Conservation (phyloP, 805 yeast genomes). For the Candida coleopterorum region DNA sequence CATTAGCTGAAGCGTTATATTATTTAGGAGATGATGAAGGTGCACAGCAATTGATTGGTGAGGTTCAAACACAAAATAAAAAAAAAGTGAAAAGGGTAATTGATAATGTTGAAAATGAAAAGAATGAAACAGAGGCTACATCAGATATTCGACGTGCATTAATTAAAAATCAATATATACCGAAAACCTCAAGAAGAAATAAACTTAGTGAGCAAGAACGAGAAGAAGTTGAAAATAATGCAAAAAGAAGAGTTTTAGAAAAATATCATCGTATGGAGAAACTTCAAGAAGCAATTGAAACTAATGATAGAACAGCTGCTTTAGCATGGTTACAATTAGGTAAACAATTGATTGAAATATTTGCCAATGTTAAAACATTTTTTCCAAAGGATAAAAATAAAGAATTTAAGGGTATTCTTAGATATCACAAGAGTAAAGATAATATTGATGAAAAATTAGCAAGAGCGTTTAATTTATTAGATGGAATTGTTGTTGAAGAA, state of each 20-base stretch:
- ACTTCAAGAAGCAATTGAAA: conserved; percentile 32
- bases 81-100: conserved; percentile 1
- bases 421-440: conserved; percentile 55
- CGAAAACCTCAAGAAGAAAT: conserved; percentile 10
- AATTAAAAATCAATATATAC: conserved; percentile 12
- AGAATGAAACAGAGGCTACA: conserved; percentile 9
- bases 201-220: conserved; percentile 43
- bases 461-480: conserved; percentile 60
- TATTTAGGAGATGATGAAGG: conserved; percentile 55
- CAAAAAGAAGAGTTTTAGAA: conserved; percentile 52
- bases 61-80: conserved; percentile 33
- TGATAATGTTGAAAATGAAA: conserved; percentile 5
- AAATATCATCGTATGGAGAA: conserved; percentile 52
- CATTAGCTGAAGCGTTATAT: conserved; percentile 77
- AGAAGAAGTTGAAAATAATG: conserved; percentile 50
- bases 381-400: conserved; percentile 73
- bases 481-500: conserved; percentile 41
- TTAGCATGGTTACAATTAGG: conserved; percentile 82
- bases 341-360: conserved; percentile 76
- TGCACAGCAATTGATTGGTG: conserved; percentile 51
- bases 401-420: conserved; percentile 61
- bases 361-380: conserved; percentile 70
- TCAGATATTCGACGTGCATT: conserved; percentile 11
- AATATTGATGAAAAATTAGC: conserved; percentile 71
- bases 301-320: conserved; percentile 53